A percentile compares a stretch with the other conserved stretches of the same genome.
phyloP scores from a whole-genome alignment of 495 filamentous ascomycete genomes.

The Aspergillus sclerotiicarbonarius region DNA sequence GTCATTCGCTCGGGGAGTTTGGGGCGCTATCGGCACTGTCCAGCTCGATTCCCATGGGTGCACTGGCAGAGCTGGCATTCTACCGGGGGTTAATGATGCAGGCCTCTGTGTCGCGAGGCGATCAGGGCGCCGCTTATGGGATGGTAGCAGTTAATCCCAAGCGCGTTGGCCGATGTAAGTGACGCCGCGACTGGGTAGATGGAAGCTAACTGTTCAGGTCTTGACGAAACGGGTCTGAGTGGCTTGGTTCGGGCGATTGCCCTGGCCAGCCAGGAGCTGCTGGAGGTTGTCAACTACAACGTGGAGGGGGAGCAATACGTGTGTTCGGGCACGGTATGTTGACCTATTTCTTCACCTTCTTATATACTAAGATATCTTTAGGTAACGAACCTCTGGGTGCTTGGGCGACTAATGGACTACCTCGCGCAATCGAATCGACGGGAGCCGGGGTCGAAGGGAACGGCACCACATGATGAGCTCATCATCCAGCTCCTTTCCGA shows the following conservation, averaged over 20 bases:
- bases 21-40: constrained; percentile 31
- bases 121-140: constrained; percentile 28
- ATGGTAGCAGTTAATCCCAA: constrained; percentile 44
- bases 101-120: constrained; percentile 30
- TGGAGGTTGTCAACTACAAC: constrained; percentile 47
- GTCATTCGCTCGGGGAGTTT: constrained; percentile 46
- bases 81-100: constrained; percentile 46
- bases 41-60: constrained; percentile 25
- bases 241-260: constrained; percentile 25
- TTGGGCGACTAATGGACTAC: constrained; percentile 20
- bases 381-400: constrained; percentile 20
- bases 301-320: constrained; percentile 40
- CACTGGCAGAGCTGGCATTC: constrained; percentile 34
- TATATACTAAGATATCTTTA: not conserved
- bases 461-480: not conserved
- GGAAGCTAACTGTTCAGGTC: constrained; percentile 12
- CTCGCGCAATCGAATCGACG: constrained; percentile 11
- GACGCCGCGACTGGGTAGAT: not conserved
- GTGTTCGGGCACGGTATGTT: constrained; percentile 37
- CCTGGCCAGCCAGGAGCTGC: constrained; percentile 19
- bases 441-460: not conserved
- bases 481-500: constrained; percentile 4
- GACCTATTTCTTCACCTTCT: not conserved
- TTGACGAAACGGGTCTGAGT: constrained; percentile 22
- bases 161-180: constrained; percentile 29